Conservation (phyloP, 345 rosid species). For the Luvunga scandens region DNA sequence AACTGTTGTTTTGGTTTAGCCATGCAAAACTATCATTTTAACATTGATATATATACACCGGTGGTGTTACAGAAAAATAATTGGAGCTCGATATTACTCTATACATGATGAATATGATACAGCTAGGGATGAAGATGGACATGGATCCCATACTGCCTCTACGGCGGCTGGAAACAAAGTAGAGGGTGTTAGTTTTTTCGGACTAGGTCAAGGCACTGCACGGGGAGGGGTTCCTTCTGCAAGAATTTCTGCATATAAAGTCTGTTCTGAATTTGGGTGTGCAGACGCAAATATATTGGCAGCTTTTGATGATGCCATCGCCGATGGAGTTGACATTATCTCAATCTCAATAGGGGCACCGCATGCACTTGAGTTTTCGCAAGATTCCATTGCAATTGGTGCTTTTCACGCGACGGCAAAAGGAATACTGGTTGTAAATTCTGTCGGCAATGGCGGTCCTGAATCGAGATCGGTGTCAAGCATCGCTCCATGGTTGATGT, state of each 20-base stretch:
- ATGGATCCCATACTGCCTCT: conserved; percentile 67
- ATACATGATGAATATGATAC: background rate
- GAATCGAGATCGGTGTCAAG: accelerated
- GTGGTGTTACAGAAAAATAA: conserved; percentile 31
- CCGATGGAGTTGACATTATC: conserved; percentile 56
- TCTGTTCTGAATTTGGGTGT: conserved; percentile 7
- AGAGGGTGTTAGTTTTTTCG: conserved; percentile 33
- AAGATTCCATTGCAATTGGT: conserved; percentile 34
- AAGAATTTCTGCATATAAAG: conserved; percentile 51
- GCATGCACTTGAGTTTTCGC: accelerated
- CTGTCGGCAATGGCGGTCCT: conserved; percentile 40
- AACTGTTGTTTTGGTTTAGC: background rate
- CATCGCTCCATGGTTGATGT: conserved; percentile 48
- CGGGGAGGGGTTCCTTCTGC: conserved; percentile 64
- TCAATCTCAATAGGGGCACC: conserved; percentile 19
- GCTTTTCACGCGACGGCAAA: conserved; percentile 50
- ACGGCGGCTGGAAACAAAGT: conserved; percentile 59
- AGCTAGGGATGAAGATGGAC: conserved; percentile 30
- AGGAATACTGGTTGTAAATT: conserved; percentile 42
- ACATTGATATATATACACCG: background rate
- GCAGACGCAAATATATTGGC: conserved; percentile 7
- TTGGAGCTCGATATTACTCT: conserved; percentile 38
- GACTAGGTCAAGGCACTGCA: conserved; percentile 52
- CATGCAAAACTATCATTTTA: background rate
- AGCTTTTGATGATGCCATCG: conserved; percentile 65